Percentiles rank a stretch among this genome's conserved stretches.
Conservation (phyloP, 768 basidiomycete genomes). For the Mycena latifolia region DNA sequence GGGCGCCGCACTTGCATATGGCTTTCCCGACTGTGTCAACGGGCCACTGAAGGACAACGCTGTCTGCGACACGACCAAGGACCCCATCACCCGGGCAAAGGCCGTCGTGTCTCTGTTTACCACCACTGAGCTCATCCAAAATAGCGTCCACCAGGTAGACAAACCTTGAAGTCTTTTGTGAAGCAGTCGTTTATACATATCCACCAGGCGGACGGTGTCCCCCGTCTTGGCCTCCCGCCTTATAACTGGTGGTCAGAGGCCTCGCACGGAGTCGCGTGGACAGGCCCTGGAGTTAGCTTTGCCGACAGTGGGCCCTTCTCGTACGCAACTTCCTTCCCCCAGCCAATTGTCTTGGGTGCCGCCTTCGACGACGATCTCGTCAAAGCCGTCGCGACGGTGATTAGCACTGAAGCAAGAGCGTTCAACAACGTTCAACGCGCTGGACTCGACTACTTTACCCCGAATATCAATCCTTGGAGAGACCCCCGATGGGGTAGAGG, state of each 20-base stretch:
- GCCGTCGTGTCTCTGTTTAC: constrained; percentile 63
- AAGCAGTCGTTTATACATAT: no score
- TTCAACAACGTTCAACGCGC: constrained; percentile 68
- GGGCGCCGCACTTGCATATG: constrained; percentile 38
- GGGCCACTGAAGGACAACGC: constrained; percentile 58
- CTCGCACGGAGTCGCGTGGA: constrained; percentile 66
- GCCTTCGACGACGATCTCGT: constrained; percentile 67
- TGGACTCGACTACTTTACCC: constrained; percentile 69
- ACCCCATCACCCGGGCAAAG: constrained; percentile 61
- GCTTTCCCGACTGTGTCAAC: constrained; percentile 63
- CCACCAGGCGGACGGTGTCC: constrained; percentile 58
- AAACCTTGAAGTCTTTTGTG: no score
- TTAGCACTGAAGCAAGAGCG: constrained; percentile 56
- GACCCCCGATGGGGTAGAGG: constrained; percentile 65
- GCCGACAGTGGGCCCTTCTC: constrained; percentile 64
- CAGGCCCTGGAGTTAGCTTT: constrained; percentile 63
- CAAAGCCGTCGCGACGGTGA: constrained; percentile 59
- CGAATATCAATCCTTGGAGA: constrained; percentile 69
- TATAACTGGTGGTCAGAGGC: constrained; percentile 74
- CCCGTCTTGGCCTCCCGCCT: constrained; percentile 65
- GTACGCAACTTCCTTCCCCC: constrained; percentile 70
- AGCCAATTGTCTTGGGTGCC: constrained; percentile 67
- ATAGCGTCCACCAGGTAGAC: constrained; percentile 55
- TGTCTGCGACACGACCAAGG: constrained; percentile 63
- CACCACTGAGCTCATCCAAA: constrained; percentile 61